Conservation (phyloP, 176 grass and related monocot species). For the Otatea glauca region DNA sequence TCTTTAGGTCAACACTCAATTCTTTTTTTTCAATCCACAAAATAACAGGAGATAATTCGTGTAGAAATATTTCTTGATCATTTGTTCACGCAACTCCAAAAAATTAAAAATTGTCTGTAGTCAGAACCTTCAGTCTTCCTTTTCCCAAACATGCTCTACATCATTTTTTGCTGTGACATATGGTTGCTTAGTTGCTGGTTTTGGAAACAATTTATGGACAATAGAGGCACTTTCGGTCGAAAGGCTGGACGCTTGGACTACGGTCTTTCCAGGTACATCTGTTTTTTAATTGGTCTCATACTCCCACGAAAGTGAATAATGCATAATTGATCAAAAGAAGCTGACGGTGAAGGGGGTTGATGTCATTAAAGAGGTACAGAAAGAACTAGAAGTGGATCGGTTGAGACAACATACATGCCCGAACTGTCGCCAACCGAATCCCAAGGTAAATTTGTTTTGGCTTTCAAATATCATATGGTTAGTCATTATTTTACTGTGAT, state of each 20-base stretch:
- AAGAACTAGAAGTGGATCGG: not conserved
- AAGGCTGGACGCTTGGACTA: slow-evolving; percentile 40
- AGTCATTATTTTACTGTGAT: not conserved
- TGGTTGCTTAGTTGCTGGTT: slow-evolving; percentile 33
- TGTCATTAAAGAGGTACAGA: not conserved
- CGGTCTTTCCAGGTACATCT: slow-evolving; percentile 53
- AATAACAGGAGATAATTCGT: no score
- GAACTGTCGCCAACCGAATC: slow-evolving; percentile 39
- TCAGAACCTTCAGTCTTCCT: no score
- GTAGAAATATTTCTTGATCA: no score
- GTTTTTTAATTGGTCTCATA: not conserved
- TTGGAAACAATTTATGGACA: slow-evolving; percentile 64
- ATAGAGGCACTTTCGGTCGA: slow-evolving; percentile 32
- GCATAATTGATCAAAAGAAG: slow-evolving; percentile 18
- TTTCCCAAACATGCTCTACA: no score
- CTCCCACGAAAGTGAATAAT: slow-evolving; percentile 32
- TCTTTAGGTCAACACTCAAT: no score
- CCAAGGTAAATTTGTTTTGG: slow-evolving; percentile 36
- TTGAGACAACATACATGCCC: slow-evolving; percentile 11
- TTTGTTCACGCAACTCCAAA: no score
- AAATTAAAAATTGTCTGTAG: no score
- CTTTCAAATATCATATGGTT: not conserved
- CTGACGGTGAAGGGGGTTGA: not conserved
- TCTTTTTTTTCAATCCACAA: no score
- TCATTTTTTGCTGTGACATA: not conserved